Base-by-base conservation (phyloP, 2,329 filamentous ascomycete species). In the Pseudogymnoascus sp. region DNA sequence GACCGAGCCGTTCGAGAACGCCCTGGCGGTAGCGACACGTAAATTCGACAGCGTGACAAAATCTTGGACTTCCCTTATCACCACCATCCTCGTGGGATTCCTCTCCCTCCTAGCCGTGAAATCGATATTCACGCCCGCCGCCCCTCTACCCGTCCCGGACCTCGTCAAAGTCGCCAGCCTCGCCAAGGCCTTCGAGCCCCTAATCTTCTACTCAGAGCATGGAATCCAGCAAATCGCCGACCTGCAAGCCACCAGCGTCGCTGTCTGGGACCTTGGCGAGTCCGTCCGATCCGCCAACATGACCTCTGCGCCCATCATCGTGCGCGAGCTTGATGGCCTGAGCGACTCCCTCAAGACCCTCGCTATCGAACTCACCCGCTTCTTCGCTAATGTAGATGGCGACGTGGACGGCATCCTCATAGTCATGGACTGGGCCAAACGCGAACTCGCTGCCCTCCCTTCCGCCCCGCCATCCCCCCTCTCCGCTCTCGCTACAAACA, bases 391-490 rank as follows among this genome's bases (percentile, higher is more conserved):
- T 68, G 91, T 97, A 11, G 91, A 97, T 70, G 90, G 91, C 26
- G 93, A 97, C 71, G 89, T 97, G 69, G 93, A 97, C 73, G 88
- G 89, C 65, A 96, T 97, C 68, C 82, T 97, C 36, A 88, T 95
- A 65, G 91, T 96, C 61, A 97, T 97, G 92, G 91, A 96, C 73
- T 97, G 93, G 93, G 90, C 91, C 13, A 89, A 89, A 72, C 87
- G 92, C 68, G 92, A 97, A 74, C 84, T 97, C 13, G 81, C 86
- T 65, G 86, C 87, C 53, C 78, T 95, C 64, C 83, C 86, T 66
- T 80, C 80, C 21, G 78, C 83, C 19, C 84, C 86, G 6, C 82
- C 83, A 0, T 84, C 83, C 47, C 82, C 86, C 1, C 77, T 96
- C 21, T 84, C 87, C 17, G 85, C 86, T 11, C 84, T 89, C 47